These are phyloP conservation scores for Xylaria nigripes DNA, from an alignment of 495 filamentous ascomycete genomes.

Conservation along the genomic window DNA sequence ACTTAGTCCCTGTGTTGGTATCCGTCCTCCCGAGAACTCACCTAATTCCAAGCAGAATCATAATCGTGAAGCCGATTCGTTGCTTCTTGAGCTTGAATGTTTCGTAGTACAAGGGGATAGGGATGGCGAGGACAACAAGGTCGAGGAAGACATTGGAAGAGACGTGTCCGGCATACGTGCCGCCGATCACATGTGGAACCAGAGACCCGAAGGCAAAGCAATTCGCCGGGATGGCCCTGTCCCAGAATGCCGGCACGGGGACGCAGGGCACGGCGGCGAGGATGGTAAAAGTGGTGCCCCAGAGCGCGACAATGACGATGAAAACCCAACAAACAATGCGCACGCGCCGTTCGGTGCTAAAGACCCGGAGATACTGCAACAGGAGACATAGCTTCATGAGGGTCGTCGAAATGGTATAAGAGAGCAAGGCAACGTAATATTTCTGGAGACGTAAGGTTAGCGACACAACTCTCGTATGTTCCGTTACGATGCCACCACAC, in stretches of 20 bases:
- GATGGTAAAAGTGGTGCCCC: conserved; percentile 23
- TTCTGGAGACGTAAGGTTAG: conserved; percentile 9
- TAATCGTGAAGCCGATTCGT: conserved; percentile 18
- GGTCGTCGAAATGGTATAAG: conserved; percentile 23
- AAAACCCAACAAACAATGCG: conserved; percentile 19
- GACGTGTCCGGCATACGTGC: conserved; percentile 20
- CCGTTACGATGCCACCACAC: background rate
- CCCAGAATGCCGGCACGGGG: conserved; percentile 24
- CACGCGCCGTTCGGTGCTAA: conserved; percentile 9
- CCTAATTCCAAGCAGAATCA: conserved; percentile 20
- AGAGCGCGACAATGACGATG: conserved; percentile 15
- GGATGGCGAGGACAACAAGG: conserved; percentile 22
- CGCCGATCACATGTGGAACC: conserved; percentile 13
- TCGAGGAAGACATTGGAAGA: conserved; percentile 21
- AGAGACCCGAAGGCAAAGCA: conserved; percentile 29
- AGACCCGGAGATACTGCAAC: conserved; percentile 25
- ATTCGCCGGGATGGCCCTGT: conserved; percentile 7
- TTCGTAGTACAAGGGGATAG: conserved; percentile 22
- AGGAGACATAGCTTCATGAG: conserved; percentile 24
- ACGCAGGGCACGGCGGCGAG: conserved; percentile 23
- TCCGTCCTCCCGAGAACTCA: conserved; percentile 4
- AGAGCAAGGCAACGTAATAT: conserved; percentile 20
- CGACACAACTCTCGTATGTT: background rate
- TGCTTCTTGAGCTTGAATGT: conserved; percentile 18
- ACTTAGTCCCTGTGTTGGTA: too few relatives aligned